phyloP scores from a whole-genome alignment of 306 rosid species.

The Quercus glauca region DNA sequence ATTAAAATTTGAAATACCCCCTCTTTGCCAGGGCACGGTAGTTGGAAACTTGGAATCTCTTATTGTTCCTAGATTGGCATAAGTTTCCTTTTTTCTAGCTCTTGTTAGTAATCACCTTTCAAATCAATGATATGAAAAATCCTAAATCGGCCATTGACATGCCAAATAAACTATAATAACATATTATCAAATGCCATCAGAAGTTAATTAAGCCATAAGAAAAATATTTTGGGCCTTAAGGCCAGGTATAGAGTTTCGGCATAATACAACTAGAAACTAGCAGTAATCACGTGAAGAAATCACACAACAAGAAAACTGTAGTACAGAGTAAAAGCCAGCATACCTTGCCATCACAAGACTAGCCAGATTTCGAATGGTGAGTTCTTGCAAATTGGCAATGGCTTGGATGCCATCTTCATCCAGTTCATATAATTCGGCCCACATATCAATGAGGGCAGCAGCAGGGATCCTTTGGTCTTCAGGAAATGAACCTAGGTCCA shows the following conservation, averaged over 20 bases:
- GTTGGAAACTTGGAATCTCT: neutral
- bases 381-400: conserved; percentile 17
- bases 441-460: conserved; percentile 50
- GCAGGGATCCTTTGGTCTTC: conserved; percentile 55
- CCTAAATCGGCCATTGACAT: neutral
- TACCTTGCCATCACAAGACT: conserved; percentile 32
- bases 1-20: neutral
- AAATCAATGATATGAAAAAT: neutral
- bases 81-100: neutral
- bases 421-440: conserved; percentile 41
- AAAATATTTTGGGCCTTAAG: neutral
- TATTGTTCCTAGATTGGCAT: too few relatives aligned
- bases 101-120: neutral
- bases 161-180: neutral
- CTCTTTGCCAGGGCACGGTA: too few relatives aligned
- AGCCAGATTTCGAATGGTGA: conserved; percentile 10
- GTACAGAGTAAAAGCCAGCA: neutral
- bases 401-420: conserved; percentile 20
- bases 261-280: neutral
- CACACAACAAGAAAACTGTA: neutral
- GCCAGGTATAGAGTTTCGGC: neutral
- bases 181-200: neutral
- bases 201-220: neutral
- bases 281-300: neutral
- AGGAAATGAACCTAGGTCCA: conserved; percentile 66